These are phyloP conservation scores for Melaleuca quinquenervia DNA, from an alignment of 345 rosid genomes.

Conservation along the genomic window DNA sequence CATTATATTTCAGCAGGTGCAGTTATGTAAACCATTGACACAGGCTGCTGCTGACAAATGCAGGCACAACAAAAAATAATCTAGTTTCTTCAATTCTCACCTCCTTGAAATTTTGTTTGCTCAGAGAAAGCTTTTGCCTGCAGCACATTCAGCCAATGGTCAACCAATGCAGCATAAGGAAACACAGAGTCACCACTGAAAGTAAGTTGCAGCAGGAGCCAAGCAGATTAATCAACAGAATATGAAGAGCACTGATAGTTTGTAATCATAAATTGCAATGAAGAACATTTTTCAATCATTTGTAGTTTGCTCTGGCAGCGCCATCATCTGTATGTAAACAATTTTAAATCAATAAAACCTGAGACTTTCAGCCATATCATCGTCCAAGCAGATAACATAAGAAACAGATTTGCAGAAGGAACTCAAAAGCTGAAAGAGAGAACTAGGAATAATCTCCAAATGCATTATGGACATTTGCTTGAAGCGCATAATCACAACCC, in stretches of 20 bases:
- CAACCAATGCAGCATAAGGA: not conserved
- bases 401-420: not conserved
- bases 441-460: not conserved
- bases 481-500: not conserved
- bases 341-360: not conserved
- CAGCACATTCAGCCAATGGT: slow-evolving; percentile 2
- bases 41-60: not conserved
- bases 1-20: not conserved
- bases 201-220: not conserved
- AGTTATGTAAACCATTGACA: not conserved
- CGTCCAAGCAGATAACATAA: not conserved
- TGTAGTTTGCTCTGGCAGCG: not conserved
- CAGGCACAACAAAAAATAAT: not conserved
- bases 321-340: not conserved
- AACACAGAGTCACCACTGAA: not conserved
- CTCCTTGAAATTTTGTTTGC: slow-evolving; percentile 89
- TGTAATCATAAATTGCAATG: too few relatives aligned
- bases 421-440: not conserved
- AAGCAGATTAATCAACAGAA: not conserved
- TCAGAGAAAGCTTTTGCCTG: slow-evolving; percentile 76
- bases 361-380: not conserved
- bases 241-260: not conserved
- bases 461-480: not conserved
- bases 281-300: not conserved
- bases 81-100: slow-evolving; percentile 14